Conservation (phyloP, 805 yeast species). For the Priceomyces carsonii region DNA sequence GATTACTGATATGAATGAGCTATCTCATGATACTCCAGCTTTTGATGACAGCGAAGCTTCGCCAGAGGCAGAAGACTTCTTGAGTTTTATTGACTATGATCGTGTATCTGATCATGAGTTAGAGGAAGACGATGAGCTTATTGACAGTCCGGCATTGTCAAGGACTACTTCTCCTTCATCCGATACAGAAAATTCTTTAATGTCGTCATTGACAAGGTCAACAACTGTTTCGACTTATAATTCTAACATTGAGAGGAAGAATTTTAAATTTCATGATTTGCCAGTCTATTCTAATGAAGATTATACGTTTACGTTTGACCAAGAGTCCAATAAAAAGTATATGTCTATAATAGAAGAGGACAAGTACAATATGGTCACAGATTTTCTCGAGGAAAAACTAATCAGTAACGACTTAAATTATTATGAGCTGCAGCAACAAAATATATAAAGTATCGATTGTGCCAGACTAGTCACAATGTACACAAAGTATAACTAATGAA, state of each 20-base stretch:
- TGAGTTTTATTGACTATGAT: slow-evolving; percentile 28
- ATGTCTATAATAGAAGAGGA: slow-evolving; percentile 31
- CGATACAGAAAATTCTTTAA: slow-evolving; percentile 32
- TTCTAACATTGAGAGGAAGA: slow-evolving; percentile 16
- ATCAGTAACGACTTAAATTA: slow-evolving; percentile 38
- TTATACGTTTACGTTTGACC: slow-evolving; percentile 20
- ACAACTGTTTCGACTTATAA: slow-evolving; percentile 41
- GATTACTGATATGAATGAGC: slow-evolving; percentile 27
- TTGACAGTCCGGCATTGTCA: slow-evolving; percentile 30
- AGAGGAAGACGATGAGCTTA: slow-evolving; percentile 19
- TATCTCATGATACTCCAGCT: slow-evolving; percentile 20
- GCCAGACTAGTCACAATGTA: slow-evolving; percentile 1
- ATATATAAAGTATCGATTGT: slow-evolving; percentile 5
- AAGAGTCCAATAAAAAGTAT: slow-evolving; percentile 15
- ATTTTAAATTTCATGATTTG: slow-evolving; percentile 29
- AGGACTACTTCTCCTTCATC: slow-evolving; percentile 40
- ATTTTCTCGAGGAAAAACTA: slow-evolving; percentile 41
- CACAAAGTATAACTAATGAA: slow-evolving; percentile 4
- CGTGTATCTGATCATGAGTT: slow-evolving; percentile 8
- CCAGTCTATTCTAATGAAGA: slow-evolving; percentile 27
- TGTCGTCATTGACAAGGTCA: slow-evolving; percentile 41
- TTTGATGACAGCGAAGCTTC: slow-evolving; percentile 6
- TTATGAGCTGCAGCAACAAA: slow-evolving; percentile 17
- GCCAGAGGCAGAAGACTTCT: slow-evolving; percentile 18
- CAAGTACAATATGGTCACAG: slow-evolving; percentile 41